Conservation (phyloP, 306 rosid genomes). For the Rosa rugosa region DNA sequence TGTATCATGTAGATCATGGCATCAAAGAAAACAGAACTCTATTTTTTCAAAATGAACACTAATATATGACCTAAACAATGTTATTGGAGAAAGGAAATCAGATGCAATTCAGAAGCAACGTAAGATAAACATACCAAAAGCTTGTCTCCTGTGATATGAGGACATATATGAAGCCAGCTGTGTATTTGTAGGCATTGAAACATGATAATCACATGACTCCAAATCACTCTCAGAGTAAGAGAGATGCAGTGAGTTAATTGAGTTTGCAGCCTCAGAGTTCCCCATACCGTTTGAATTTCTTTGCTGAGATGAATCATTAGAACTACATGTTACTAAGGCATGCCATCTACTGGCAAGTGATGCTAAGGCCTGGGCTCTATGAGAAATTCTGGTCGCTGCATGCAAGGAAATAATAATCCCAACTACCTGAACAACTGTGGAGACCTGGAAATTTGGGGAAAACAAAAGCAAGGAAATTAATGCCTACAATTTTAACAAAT, state of each 20-base stretch:
- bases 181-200: constrained; percentile 42
- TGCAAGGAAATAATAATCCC: constrained; percentile 73
- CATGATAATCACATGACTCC: constrained; percentile 53
- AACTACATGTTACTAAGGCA: constrained; percentile 57
- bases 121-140: constrained; percentile 56
- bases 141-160: constrained; percentile 76
- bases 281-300: constrained; percentile 43
- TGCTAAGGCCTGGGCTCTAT: constrained; percentile 75
- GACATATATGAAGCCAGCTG: constrained; percentile 64
- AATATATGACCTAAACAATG: neutral
- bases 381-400: constrained; percentile 79
- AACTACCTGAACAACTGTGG: constrained; percentile 81
- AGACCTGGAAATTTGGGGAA: constrained; percentile 45
- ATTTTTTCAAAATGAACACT: neutral
- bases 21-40: constrained; percentile 8
- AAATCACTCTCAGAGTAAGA: constrained; percentile 77
- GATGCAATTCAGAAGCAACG: neutral
- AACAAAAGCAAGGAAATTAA: constrained; percentile 5
- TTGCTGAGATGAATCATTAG: constrained; percentile 48
- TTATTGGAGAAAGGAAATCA: neutral
- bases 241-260: constrained; percentile 36
- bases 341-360: constrained; percentile 84
- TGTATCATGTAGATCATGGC: neutral
- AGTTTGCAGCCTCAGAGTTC: constrained; percentile 42
- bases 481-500: neutral